Conservation (phyloP, 2,329 filamentous ascomycete species). For the Clarireedia hainanense region DNA sequence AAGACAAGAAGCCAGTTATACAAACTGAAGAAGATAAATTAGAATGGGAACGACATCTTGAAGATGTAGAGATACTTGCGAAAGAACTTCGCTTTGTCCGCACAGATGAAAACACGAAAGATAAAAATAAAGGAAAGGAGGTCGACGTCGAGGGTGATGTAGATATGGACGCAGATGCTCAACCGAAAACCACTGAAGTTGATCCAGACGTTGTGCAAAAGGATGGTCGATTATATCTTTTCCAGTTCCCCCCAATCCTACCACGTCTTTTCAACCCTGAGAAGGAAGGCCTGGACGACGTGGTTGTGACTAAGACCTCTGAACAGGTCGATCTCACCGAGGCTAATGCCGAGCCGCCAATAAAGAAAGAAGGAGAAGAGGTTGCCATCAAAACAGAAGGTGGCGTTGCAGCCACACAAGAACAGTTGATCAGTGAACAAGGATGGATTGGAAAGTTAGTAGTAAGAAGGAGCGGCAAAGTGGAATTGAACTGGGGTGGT, state of each 20-base stretch:
- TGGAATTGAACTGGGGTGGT: constrained; percentile 57
- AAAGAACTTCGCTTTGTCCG: constrained; percentile 32
- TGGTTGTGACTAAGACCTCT: constrained; percentile 12
- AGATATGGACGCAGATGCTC: constrained; percentile 17
- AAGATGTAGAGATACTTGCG: constrained; percentile 38
- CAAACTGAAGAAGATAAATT: constrained; percentile 45
- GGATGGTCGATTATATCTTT: constrained; percentile 54
- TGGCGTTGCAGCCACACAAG: neutral
- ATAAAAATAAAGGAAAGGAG: constrained; percentile 26
- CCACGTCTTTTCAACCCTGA: constrained; percentile 39
- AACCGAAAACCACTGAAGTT: constrained; percentile 10
- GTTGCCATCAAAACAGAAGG: constrained; percentile 12
- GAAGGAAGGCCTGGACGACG: constrained; percentile 35
- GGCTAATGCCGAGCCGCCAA: constrained; percentile 10
- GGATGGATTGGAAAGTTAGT: constrained; percentile 54
- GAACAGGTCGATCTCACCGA: constrained; percentile 20
- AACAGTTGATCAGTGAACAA: constrained; percentile 34
- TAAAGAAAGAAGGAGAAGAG: constrained; percentile 19
- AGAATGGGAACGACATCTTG: constrained; percentile 40
- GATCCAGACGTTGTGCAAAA: constrained; percentile 14
- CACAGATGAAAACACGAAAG: constrained; percentile 22
- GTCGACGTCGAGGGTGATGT: constrained; percentile 35
- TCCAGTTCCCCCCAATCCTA: constrained; percentile 56
- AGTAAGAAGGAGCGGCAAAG: constrained; percentile 53
- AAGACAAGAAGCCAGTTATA: constrained; percentile 32